phyloP scores from a whole-genome alignment of 225 moss, liverwort and hornwort species.

The Ulota crispa region DNA sequence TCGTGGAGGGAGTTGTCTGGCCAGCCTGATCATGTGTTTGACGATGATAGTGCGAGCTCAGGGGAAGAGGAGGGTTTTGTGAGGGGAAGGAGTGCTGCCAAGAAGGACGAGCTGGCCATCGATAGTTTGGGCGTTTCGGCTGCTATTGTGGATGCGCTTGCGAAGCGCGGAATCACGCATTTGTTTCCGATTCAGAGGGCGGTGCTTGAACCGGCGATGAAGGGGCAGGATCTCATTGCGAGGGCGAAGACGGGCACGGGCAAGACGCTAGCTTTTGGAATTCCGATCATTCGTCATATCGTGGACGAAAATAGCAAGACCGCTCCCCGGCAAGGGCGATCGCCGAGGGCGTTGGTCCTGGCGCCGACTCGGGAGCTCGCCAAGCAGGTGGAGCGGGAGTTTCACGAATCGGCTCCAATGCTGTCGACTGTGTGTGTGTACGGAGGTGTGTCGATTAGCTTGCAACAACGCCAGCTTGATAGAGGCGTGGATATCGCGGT shows the following conservation, averaged over 20 bases:
- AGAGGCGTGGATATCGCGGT: slow-evolving; percentile 64
- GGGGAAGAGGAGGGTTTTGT: slow-evolving; percentile 60
- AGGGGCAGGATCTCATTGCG: slow-evolving; percentile 62
- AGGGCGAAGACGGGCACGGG: slow-evolving; percentile 69
- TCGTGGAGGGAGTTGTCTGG: slow-evolving; percentile 39
- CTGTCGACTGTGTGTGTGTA: slow-evolving; percentile 60
- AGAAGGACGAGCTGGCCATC: slow-evolving; percentile 80
- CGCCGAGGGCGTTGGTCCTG: slow-evolving; percentile 57
- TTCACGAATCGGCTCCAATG: slow-evolving; percentile 65
- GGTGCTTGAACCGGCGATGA: slow-evolving; percentile 63
- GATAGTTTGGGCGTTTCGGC: slow-evolving; percentile 67
- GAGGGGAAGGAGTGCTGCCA: slow-evolving; percentile 19
- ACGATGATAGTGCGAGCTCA: slow-evolving; percentile 56
- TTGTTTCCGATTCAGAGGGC: slow-evolving; percentile 88
- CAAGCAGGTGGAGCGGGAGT: slow-evolving; percentile 66
- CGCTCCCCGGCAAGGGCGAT: slow-evolving; percentile 33
- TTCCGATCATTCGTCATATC: slow-evolving; percentile 60
- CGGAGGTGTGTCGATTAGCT: slow-evolving; percentile 53
- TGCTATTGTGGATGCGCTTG: slow-evolving; percentile 74
- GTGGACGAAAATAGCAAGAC: slow-evolving; percentile 34
- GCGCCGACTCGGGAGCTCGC: slow-evolving; percentile 69
- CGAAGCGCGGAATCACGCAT: slow-evolving; percentile 78
- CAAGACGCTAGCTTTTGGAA: slow-evolving; percentile 64
- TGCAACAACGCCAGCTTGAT: slow-evolving; percentile 54
- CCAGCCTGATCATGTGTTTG: slow-evolving; percentile 45